These are phyloP conservation scores for Prunus salicina DNA, from an alignment of 306 rosid species.

Conservation along the genomic window DNA sequence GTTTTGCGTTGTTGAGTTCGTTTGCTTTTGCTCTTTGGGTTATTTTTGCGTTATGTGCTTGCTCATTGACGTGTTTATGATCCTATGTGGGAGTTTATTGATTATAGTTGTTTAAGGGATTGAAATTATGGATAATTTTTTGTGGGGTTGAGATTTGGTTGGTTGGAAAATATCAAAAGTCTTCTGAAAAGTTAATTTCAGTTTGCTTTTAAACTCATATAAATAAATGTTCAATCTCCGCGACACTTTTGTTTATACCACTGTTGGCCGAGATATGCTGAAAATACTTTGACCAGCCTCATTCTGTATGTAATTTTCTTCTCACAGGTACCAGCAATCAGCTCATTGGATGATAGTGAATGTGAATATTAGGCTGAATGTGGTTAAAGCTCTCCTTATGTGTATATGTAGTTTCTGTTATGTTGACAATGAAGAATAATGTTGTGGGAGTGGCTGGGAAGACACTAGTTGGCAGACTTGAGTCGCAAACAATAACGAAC, in stretches of 20 bases:
- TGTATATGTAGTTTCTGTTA: constrained; percentile 10
- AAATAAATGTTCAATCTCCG: neutral
- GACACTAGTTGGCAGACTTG: constrained; percentile 3
- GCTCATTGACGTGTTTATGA: neutral
- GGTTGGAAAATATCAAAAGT: neutral
- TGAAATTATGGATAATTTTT: constrained; percentile 10
- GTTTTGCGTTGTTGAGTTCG: neutral
- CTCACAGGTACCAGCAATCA: neutral
- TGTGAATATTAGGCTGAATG: neutral
- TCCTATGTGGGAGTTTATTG: constrained; percentile 2
- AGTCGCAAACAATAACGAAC: constrained; percentile 7
- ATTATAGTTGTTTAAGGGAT: constrained; percentile 10
- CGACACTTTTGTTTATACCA: neutral
- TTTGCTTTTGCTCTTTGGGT: neutral
- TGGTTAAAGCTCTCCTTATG: neutral
- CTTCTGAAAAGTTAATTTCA: neutral
- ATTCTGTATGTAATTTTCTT: constrained; percentile 10
- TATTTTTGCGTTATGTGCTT: neutral
- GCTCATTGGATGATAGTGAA: constrained; percentile 1
- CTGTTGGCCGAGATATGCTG: neutral
- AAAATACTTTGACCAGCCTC: neutral
- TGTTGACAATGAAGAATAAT: constrained; percentile 20
- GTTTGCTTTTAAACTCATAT: neutral
- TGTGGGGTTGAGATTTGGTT: constrained; percentile 1
- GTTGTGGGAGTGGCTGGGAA: constrained; percentile 20